phyloP scores from a whole-genome alignment of 306 rosid species.

The Senna tora region DNA sequence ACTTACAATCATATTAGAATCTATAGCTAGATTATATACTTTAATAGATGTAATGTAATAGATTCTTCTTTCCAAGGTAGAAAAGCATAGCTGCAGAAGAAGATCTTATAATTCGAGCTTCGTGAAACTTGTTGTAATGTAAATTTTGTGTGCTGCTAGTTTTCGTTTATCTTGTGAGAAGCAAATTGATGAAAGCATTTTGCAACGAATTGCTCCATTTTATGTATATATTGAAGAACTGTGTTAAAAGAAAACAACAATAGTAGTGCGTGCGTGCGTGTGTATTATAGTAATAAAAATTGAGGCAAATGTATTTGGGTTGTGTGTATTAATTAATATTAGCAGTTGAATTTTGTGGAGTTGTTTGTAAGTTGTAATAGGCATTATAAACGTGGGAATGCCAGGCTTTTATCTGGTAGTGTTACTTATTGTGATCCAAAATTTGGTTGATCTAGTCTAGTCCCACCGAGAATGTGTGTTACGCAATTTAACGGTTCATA shows the following conservation, averaged over 20 bases:
- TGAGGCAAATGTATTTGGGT: neutral
- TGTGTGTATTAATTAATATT: neutral
- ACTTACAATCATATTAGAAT: conserved; percentile 9
- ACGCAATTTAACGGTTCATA: neutral
- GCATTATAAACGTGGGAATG: neutral
- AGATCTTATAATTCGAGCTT: neutral
- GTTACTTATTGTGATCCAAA: too few relatives aligned
- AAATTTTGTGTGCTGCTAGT: neutral
- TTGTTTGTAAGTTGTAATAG: neutral
- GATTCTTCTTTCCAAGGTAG: conserved; percentile 20
- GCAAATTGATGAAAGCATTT: neutral
- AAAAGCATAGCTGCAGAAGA: neutral
- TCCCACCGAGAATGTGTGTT: too few relatives aligned
- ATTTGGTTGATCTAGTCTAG: too few relatives aligned
- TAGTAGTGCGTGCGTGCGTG: neutral
- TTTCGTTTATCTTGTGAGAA: neutral
- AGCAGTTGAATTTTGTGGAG: neutral
- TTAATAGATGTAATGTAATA: neutral
- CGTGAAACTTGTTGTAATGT: conserved; percentile 13
- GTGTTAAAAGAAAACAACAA: neutral
- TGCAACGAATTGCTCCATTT: neutral
- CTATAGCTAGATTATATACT: conserved; percentile 11
- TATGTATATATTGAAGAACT: neutral
- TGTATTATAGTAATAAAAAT: neutral
- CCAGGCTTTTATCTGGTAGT: neutral